Evolutionary conservation across 345 rosid species (phyloP).

Genomic region (Citrus sp.): DNA sequence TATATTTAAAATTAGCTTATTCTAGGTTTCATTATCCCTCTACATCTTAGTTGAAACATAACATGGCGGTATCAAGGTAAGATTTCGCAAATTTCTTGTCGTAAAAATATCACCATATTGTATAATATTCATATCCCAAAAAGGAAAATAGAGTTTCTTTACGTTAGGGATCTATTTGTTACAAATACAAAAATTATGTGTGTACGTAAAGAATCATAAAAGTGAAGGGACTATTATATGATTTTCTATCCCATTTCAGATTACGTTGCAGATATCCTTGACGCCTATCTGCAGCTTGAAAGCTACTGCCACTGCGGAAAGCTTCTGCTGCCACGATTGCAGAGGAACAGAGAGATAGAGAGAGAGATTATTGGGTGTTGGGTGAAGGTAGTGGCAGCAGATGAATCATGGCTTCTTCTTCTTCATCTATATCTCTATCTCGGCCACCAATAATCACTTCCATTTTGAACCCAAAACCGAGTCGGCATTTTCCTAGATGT

Average conservation of each 20-base stretch:
- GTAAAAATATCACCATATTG: too few relatives aligned
- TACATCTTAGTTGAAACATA: too few relatives aligned
- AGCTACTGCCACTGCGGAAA: background rate
- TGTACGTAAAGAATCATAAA: background rate
- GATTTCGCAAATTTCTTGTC: background rate
- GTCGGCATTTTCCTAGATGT: slow-evolving; percentile 7
- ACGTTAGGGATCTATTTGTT: too few relatives aligned
- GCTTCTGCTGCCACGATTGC: background rate
- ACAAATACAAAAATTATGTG: too few relatives aligned
- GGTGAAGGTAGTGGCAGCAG: slow-evolving; percentile 7
- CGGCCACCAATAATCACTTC: slow-evolving; percentile 15
- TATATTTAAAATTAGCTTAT: background rate
- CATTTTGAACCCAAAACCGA: slow-evolving; percentile 28
- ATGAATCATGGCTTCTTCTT: slow-evolving; percentile 30
- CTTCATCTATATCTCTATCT: slow-evolving; percentile 11
- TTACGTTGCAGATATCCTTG: background rate
- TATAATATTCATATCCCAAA: too few relatives aligned
- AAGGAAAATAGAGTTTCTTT: too few relatives aligned
- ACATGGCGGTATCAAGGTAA: background rate
- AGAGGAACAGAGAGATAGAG: background rate
- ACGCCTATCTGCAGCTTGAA: background rate
- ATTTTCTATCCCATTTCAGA: background rate
- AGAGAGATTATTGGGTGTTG: too few relatives aligned
- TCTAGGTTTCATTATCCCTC: too few relatives aligned
- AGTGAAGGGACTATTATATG: background rate